Conservation (phyloP, 176 grass and related monocot species). For the Musa beccarii region DNA sequence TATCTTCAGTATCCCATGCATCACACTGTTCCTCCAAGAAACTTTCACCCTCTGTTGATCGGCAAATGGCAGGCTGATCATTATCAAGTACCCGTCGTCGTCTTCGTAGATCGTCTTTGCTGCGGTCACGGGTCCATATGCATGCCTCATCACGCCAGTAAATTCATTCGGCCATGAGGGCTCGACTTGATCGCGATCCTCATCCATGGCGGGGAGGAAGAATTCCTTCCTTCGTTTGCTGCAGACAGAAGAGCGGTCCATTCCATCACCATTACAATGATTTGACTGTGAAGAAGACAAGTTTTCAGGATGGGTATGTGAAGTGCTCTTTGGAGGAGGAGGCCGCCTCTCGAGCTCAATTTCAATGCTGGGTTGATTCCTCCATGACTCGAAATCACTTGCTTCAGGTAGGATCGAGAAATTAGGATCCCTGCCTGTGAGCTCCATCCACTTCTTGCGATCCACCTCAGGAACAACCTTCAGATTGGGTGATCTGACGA, state of each 20-base stretch:
- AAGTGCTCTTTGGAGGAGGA: slow-evolving; percentile 29
- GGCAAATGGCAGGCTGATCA: too few relatives aligned
- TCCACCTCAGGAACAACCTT: slow-evolving; percentile 17
- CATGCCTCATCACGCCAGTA: neutral
- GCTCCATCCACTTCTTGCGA: too few relatives aligned
- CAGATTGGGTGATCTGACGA: slow-evolving; percentile 52
- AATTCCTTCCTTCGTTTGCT: too few relatives aligned
- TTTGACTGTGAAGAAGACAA: slow-evolving; percentile 55
- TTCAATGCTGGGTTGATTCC: slow-evolving; percentile 57
- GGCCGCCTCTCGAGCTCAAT: slow-evolving; percentile 52
- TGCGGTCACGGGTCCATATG: too few relatives aligned
- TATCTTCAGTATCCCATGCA: slow-evolving; percentile 32
- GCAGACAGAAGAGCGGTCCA: slow-evolving; percentile 44
- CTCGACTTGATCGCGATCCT: slow-evolving; percentile 43
- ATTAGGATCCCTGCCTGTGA: too few relatives aligned
- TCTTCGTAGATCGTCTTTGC: too few relatives aligned
- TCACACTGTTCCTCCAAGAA: slow-evolving; percentile 72
- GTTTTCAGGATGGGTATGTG: slow-evolving; percentile 45
- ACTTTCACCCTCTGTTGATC: slow-evolving; percentile 12
- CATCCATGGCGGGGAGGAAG: slow-evolving; percentile 57
- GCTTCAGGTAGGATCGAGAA: slow-evolving; percentile 10
- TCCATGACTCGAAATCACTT: slow-evolving; percentile 84
- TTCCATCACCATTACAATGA: slow-evolving; percentile 49
- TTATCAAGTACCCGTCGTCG: too few relatives aligned
- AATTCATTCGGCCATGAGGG: slow-evolving; percentile 61